Percentiles rank a stretch among this genome's conserved stretches.
phyloP scores from a whole-genome alignment of 805 yeast genomes.

The Schwanniomyces sp. region DNA sequence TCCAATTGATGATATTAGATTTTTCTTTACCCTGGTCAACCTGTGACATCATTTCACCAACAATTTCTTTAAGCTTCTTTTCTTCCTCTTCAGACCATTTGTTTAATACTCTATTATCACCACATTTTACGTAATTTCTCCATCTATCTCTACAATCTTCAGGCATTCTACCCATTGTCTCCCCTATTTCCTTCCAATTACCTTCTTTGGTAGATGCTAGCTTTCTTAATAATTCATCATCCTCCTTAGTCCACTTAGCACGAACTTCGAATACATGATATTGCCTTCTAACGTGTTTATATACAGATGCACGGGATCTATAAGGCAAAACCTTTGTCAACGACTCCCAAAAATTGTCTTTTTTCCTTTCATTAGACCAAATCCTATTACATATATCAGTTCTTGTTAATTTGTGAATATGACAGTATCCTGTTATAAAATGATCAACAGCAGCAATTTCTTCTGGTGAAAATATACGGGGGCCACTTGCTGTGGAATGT shows the following conservation, averaged over 20 bases:
- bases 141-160: constrained; percentile 97
- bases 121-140: constrained; percentile 95
- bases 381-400: constrained; percentile 77
- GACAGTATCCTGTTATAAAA: constrained; percentile 69
- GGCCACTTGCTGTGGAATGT: constrained; percentile 25
- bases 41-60: constrained; percentile 16
- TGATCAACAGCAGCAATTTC: constrained; percentile 73
- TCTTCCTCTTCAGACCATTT: constrained; percentile 84
- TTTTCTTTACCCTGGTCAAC: constrained; percentile 8
- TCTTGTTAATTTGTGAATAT: constrained; percentile 58
- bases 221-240: constrained; percentile 65
- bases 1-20: constrained; percentile 75
- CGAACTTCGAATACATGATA: constrained; percentile 85
- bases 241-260: constrained; percentile 87
- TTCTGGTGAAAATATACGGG: constrained; percentile 53
- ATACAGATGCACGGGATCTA: constrained; percentile 84
- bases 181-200: constrained; percentile 87
- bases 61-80: constrained; percentile 43
- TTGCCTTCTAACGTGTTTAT: constrained; percentile 88
- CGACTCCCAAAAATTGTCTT: constrained; percentile 88
- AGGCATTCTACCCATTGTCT: constrained; percentile 85
- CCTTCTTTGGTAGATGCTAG: constrained; percentile 69
- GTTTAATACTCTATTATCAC: constrained; percentile 67
- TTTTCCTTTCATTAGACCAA: constrained; percentile 82
- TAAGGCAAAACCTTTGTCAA: constrained; percentile 78